Percentiles rank a stretch among this genome's conserved stretches.
These are phyloP conservation scores for Euphorbia tirucalli DNA, from an alignment of 345 rosid genomes.

Conservation along the genomic window DNA sequence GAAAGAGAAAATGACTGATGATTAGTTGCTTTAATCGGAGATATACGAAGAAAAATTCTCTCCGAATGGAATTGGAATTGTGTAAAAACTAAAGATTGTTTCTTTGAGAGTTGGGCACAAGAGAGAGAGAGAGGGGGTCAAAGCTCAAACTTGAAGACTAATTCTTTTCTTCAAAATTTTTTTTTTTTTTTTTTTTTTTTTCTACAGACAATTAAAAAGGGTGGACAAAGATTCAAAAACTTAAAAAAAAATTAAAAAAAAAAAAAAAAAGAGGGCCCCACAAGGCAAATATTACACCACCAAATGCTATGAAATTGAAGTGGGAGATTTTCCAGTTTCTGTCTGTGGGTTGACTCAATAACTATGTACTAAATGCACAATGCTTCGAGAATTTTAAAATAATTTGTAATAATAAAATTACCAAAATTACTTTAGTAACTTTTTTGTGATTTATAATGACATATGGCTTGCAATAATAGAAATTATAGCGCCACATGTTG, in stretches of 20 bases:
- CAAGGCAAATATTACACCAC: neutral
- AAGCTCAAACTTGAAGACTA: neutral
- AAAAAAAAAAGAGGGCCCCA: neutral
- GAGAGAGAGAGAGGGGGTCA: neutral
- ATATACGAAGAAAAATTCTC: conserved; percentile 16
- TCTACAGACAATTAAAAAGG: neutral
- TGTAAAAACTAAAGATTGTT: conserved; percentile 20
- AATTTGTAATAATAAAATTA: no score
- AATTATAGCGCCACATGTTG: no score
- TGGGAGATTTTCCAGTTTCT: neutral
- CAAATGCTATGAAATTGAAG: neutral
- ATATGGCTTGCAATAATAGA: no score
- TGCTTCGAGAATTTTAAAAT: no score
- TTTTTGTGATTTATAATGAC: no score
- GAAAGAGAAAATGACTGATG: conserved; percentile 29
- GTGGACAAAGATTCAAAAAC: neutral
- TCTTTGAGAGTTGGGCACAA: neutral
- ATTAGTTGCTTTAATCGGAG: conserved; percentile 23
- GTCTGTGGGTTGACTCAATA: no score
- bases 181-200: neutral
- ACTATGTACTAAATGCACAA: no score
- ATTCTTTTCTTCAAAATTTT: neutral
- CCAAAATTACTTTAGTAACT: no score
- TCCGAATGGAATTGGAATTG: conserved; percentile 14
- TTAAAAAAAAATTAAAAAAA: neutral